Evolutionary conservation across 2,329 filamentous ascomycete species (phyloP).

Genomic region (Neofusicoccum ribis): DNA sequence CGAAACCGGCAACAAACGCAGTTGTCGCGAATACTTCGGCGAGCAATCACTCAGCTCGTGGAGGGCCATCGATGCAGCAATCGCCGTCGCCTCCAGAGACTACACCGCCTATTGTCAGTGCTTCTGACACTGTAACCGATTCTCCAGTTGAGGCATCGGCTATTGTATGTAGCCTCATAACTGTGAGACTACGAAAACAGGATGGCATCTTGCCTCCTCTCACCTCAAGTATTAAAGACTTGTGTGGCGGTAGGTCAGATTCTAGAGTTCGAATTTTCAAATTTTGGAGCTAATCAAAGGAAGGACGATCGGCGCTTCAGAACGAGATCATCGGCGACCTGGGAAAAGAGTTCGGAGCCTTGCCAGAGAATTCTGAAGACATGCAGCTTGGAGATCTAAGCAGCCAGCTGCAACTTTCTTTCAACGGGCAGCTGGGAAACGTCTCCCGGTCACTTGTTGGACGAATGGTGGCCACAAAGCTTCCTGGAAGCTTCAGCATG

Average conservation of each 20-base stretch:
- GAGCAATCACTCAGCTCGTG: background rate
- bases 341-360: background rate
- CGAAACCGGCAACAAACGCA: background rate
- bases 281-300: background rate
- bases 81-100: background rate
- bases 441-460: background rate
- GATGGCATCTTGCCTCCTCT: background rate
- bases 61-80: background rate
- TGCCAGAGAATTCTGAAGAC: constrained; percentile 12
- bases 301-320: background rate
- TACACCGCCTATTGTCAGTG: background rate
- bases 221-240: background rate
- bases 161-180: constrained; percentile 6
- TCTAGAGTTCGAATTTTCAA: background rate
- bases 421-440: background rate
- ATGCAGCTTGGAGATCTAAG: background rate
- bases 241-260: background rate
- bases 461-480: background rate
- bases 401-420: background rate
- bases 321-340: background rate
- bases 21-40: background rate
- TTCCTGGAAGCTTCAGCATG: background rate
- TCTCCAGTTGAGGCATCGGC: constrained; percentile 1
- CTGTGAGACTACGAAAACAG: background rate
- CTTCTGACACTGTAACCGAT: background rate